Base-by-base conservation (phyloP, 495 filamentous ascomycete species). In the Penicillium cinerascens region DNA sequence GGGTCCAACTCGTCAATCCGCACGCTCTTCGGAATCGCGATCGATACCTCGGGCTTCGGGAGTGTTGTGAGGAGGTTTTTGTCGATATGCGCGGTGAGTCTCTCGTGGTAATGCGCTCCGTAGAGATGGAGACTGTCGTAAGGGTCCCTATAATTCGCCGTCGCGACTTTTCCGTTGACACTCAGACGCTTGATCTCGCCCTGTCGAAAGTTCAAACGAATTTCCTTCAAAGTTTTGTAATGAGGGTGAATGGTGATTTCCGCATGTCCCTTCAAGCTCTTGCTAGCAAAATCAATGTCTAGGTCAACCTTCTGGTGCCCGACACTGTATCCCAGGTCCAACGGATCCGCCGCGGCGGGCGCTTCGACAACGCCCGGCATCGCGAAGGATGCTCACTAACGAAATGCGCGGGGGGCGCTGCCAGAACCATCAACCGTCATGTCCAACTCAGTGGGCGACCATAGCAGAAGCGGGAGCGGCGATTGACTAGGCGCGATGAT, bases 171-270 rank as follows among this genome's bases (percentile, higher is more conserved):
- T 40, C 86, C 88, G 58, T 92, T 87, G 23, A 96, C 83, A 27
- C 73, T 85, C 44, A 96, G 47, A 9, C 74, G 68, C 45, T 80
- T 87, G 62, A 91, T 80, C 49, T 83, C 82, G 61, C 88, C 89
- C 69, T 98, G 92, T 48, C 91, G 85, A 60, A 91, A 91, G 62
- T 96, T 89, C 55, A 98, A 77, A 25, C 74, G 78, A 23, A 98
- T 82, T n/a, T 75, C 77, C 37, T 77, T 77, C 23, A 96, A 73
- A 8, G 88, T 80, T 42, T 82, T 80, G 37, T 73, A 68, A 26
- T 84, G 80, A 11, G 88, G 87, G 52, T 87, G 81, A 39, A 97
- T 80, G 1, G 85, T 83, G 53, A 98, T 87, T 45, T 88, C 87
- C 9, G 87, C 88, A 56, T 81, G 86, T 27, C 93, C 93, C 59